Evolutionary conservation across 495 filamentous ascomycete species (phyloP).

Genomic region (Xanthoparmelia taractica): DNA sequence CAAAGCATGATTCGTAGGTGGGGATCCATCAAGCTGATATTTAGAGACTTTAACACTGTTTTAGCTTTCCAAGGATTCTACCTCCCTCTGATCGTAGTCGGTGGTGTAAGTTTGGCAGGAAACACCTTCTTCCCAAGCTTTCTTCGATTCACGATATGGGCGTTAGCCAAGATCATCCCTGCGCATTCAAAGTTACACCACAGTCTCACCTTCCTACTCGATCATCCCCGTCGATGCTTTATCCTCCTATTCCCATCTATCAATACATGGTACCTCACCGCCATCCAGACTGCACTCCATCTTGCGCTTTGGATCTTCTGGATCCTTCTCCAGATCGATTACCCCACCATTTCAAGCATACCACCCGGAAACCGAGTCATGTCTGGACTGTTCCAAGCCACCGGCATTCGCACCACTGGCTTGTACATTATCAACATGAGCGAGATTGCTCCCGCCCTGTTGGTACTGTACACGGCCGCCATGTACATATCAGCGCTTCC

Average conservation of each 20-base stretch:
- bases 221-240: constrained; percentile 2
- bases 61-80: constrained; percentile 2
- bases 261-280: constrained; percentile 10
- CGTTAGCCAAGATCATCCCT: background rate
- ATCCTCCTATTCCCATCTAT: constrained; percentile 1
- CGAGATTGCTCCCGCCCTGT: background rate
- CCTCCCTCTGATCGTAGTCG: background rate
- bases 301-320: background rate
- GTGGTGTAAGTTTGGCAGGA: background rate
- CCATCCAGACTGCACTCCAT: background rate
- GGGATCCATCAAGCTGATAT: background rate
- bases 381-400: background rate
- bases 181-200: background rate
- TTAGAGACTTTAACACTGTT: background rate
- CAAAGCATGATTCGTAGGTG: background rate
- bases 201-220: background rate
- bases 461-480: background rate
- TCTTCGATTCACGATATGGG: background rate
- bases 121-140: constrained; percentile 4
- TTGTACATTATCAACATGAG: constrained; percentile 1
- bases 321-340: constrained; percentile 6
- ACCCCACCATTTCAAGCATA: background rate
- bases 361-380: background rate
- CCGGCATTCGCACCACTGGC: background rate
- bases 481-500: constrained; percentile 1